Evolutionary conservation across 2,329 filamentous ascomycete genomes (phyloP), one percentile per base, ranked within the genome.

Genomic region (Aspergillus pseudoviridinutans): DNA sequence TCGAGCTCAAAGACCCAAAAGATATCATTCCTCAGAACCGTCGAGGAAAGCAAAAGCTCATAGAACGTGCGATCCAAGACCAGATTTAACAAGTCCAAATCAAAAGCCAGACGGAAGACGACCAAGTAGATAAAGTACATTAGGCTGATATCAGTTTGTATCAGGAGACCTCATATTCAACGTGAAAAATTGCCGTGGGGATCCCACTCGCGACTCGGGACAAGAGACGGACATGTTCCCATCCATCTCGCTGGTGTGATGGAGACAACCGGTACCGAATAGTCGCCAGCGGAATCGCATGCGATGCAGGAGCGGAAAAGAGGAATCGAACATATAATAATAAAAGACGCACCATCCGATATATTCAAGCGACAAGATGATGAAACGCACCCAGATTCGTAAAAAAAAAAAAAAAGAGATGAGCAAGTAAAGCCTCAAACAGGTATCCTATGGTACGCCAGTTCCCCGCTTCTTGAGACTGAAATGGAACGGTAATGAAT

Each of bases 381-480:
- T 56, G 58, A 51, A 53, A 54, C 35, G 35, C 51, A 57, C 54
- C 58, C 58, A 54, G 12, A 47, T 47, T 47, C 44, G 22, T 47
- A 17, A 47, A 44, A 58, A 64, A 53, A 55, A 47, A 22, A 22
- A 64, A 54, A 54, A 47, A 51, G 14, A 24, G 20, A 47, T 3
- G 12, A 47, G 20, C 44, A 57, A 41, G 53, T 47, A 55, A 57
- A 64, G 61, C 57, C 60, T 67, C 60, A 63, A 61, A 64, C 59
- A 62, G 57, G 58, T 66, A 67, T 69, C 68, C 65, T 59, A 66
- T 66, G 56, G 60, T 71, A 67, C 69, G 71, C 68, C 68, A 56
- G 50, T 66, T 62, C 59, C 56, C 60, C 62, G 54, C 64, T 58
- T 66, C 64, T 65, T 68, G 59, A 64, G 38, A 64, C 35, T 38